These are phyloP conservation scores for Cryomyces minteri DNA, from an alignment of 495 filamentous ascomycete genomes.

Conservation along the genomic window DNA sequence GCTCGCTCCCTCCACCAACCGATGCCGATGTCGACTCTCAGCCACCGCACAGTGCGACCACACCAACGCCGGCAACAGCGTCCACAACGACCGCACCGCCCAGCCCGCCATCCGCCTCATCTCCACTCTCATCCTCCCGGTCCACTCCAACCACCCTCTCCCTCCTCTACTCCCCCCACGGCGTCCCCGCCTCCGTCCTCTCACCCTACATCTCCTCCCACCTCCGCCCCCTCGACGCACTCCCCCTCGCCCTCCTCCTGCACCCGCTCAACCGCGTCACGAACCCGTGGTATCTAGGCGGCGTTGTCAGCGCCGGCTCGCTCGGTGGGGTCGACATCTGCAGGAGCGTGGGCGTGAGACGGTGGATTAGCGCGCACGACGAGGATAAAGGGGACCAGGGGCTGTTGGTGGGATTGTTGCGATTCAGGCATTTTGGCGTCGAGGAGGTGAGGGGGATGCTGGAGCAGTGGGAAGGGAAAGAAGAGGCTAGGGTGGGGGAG, in stretches of 20 bases:
- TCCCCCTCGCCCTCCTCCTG: conserved; percentile 42
- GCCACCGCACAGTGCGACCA: background rate
- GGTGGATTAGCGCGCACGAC: conserved; percentile 51
- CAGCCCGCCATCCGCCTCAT: background rate
- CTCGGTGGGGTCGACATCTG: conserved; percentile 40
- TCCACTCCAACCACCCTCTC: conserved; percentile 25
- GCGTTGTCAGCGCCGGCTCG: conserved; percentile 37
- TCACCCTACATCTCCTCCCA: conserved; percentile 34
- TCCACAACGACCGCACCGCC: conserved; percentile 6
- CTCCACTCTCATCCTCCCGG: background rate
- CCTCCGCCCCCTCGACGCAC: conserved; percentile 34
- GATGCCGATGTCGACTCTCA: background rate
- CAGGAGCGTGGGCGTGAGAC: conserved; percentile 28
- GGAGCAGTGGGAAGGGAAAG: background rate
- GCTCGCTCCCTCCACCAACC: background rate
- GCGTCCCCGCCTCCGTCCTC: conserved; percentile 29
- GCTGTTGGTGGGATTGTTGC: conserved; percentile 27
- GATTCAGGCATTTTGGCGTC: conserved; percentile 23
- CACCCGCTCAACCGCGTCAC: conserved; percentile 41
- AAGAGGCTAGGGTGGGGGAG: background rate
- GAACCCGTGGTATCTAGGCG: conserved; percentile 49
- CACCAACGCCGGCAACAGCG: conserved; percentile 6
- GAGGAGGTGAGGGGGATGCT: conserved; percentile 27
- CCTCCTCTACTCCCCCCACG: conserved; percentile 43
- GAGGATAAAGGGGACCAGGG: conserved; percentile 41